Base-by-base conservation (phyloP, 2,329 filamentous ascomycete species). In the Lecanoromycetidae sp. region DNA sequence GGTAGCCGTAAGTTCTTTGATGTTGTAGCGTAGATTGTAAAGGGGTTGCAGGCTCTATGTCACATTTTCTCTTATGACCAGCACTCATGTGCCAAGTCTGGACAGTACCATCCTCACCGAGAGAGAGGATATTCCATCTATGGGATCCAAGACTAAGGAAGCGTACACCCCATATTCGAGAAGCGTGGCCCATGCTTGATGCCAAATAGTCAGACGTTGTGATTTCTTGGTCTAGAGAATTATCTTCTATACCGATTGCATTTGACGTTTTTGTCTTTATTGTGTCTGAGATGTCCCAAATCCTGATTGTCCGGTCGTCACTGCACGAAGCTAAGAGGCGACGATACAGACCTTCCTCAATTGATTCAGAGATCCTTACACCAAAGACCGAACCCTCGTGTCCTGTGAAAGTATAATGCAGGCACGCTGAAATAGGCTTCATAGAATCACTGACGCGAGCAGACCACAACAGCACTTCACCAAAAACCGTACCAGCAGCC, bases 341-440 rank as follows among this genome's bases (percentile, higher is more conserved):
- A 22, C 69, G 66, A 17, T 60, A 60, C 5, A 58, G 60, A 0
- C 66, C 67, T 13, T 52, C 56, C 12, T 66, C 61, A 1, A 61
- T 52, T 19, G 65, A 54, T 5, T 74, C 67, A 0, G 87, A 94
- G 29, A 96, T 82, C 26, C 79, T 74, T 2, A 98, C 84, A 1
- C 87, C 88, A 55, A 95, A 98, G 23, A 98, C 82, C 1, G 90
- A 95, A 0, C 91, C 91, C 58, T 95, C 87, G 58, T 98, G 91
- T 0, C 77, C 78, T 7, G 71, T 70, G 57, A 80, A 79, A 35
- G 72, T 69, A 53, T 74, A 71, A 55, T 78, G 74, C 12, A 73
- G 68, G 12, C 66, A 61, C 20, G 54, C 53, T 23, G 59, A 59
- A 29, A 55, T 39, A 8, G 52, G 26, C 7, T 48, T n/a, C n/a